Percentiles rank a stretch among this genome's conserved stretches.
These are phyloP conservation scores for Sphenostylis stenocarpa DNA, from an alignment of 306 rosid genomes.

Conservation along the genomic window DNA sequence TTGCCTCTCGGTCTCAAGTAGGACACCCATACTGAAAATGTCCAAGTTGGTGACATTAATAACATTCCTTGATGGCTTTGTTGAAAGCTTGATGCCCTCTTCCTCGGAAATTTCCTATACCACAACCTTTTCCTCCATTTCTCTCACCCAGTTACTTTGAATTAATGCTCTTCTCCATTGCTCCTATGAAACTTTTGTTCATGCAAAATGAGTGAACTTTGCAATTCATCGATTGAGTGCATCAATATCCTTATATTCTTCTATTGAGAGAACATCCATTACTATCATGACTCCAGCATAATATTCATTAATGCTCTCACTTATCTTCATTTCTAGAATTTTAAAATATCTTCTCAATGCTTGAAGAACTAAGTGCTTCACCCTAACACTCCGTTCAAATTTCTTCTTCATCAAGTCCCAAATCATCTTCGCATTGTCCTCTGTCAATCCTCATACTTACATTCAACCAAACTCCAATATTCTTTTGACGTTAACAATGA, in stretches of 20 bases:
- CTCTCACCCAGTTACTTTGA: not conserved
- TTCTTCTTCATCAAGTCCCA: not conserved
- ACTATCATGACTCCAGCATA: not conserved
- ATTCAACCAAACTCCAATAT: too few relatives aligned
- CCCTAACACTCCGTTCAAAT: not conserved
- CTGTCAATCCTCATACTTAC: not conserved
- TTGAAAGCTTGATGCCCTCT: too few relatives aligned
- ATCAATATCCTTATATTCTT: not conserved
- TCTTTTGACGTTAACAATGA: too few relatives aligned
- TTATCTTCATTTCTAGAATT: not conserved
- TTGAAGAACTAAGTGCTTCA: not conserved
- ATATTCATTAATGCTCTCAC: not conserved
- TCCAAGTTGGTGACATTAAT: too few relatives aligned
- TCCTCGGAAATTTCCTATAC: not conserved
- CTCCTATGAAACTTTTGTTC: not conserved
- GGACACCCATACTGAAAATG: too few relatives aligned
- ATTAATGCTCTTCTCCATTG: not conserved
- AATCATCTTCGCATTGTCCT: not conserved
- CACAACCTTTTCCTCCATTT: not conserved
- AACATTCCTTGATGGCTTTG: too few relatives aligned
- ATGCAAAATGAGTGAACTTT: not conserved
- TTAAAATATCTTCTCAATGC: not conserved
- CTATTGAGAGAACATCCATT: not conserved
- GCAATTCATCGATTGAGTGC: not conserved
- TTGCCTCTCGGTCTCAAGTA: too few relatives aligned